phyloP scores from a whole-genome alignment of 495 filamentous ascomycete species.

The Tirmania nivea region DNA sequence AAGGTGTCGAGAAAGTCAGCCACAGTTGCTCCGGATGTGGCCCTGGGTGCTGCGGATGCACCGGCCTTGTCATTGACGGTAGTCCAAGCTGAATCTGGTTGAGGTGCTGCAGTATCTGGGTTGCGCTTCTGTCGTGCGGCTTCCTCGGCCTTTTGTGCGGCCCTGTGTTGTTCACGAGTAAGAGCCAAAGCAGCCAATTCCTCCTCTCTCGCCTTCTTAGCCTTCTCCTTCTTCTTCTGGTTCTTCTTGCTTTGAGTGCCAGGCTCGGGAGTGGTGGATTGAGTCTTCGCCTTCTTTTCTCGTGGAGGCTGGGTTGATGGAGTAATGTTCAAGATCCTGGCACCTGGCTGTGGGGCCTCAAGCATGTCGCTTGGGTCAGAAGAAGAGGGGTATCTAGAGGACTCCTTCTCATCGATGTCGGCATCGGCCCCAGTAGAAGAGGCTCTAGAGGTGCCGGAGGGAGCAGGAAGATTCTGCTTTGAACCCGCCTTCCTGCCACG shows the following conservation, averaged over 20 bases:
- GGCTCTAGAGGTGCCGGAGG: conserved; percentile 8
- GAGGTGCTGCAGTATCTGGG: conserved; percentile 7
- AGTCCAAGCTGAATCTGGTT: conserved; percentile 23
- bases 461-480: not conserved
- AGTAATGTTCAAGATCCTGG: conserved; percentile 24
- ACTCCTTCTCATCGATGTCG: conserved; percentile 21
- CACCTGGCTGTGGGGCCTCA: conserved; percentile 21
- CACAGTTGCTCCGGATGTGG: conserved; percentile 1
- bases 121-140: conserved; percentile 23
- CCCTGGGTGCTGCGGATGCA: not conserved
- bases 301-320: conserved; percentile 22
- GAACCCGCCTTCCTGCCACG: not conserved
- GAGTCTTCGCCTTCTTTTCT: conserved; percentile 17
- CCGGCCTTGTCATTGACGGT: conserved; percentile 1
- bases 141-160: conserved; percentile 20
- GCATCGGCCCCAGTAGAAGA: conserved; percentile 25
- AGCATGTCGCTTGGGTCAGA: conserved; percentile 27
- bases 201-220: conserved; percentile 23
- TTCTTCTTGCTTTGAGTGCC: conserved; percentile 27
- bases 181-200: conserved; percentile 26
- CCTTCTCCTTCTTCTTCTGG: conserved; percentile 28
- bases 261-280: conserved; percentile 10
- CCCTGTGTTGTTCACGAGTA: conserved; percentile 28
- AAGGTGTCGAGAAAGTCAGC: conserved; percentile 28
- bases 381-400: conserved; percentile 9